Base-by-base conservation (phyloP, 2,329 filamentous ascomycete genomes). In the Colletotrichum limetticola region DNA sequence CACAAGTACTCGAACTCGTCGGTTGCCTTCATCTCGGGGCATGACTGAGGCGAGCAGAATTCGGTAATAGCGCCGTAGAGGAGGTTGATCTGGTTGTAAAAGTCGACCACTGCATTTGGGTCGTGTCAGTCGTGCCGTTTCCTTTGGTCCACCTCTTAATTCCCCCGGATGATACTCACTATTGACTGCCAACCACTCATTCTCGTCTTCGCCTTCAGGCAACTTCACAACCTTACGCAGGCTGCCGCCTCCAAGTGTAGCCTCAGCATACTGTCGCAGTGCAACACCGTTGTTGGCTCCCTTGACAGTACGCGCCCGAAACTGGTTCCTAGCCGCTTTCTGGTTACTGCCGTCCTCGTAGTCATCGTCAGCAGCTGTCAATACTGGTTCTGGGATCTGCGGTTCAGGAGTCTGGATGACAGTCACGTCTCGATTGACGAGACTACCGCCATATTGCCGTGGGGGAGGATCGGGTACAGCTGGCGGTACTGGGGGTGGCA, bases 1-100 rank as follows among this genome's bases (percentile, higher is more conserved):
- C 97, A 99, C 76, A 99, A 92, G 84, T 99, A 99, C 84, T 99
- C 97, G 83, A 98, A 99, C 93, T 99, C 97, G 85, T 99, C 97
- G 11, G 97, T 99, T n/a, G 97, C 97, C 85, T 99, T 99, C 97
- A 99, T 99, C 86, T 98, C 97, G 0, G 97, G 97, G 83, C 97
- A 99, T 76, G 95, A 95, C 82, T 97, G 93, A 37, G 97, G 96
- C 30, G 97, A 98, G 88, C 97, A 99, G 85, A 99, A 99, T 82
- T 99, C 97, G 73, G 97, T 99, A 81, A 99, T 99, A 76, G 97
- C 97, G 72, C 97, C 97, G 83, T 99, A 99, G 72, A 99, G 92
- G 46, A 99, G 90, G 85, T 99, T 99, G 87, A 99, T 97, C 85
- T 99, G 97, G 87, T 99, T 99, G 91, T 99, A 99, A 85, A 99